Percentiles rank a stretch among this genome's conserved stretches.
These are phyloP conservation scores for Tylopilus intermedius DNA, from an alignment of 768 basidiomycete species.

Conservation along the genomic window DNA sequence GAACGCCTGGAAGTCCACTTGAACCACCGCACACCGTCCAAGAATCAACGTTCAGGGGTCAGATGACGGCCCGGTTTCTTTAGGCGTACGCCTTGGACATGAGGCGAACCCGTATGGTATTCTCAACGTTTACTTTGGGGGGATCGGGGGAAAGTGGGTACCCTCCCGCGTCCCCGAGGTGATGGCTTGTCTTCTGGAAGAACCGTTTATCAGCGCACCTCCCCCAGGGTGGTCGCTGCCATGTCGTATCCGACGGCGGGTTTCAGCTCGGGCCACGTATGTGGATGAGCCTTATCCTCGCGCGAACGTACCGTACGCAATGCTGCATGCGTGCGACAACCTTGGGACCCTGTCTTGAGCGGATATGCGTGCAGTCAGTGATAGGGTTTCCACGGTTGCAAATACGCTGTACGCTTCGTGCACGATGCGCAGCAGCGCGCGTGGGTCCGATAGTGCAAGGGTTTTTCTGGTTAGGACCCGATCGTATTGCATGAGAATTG, in stretches of 20 bases:
- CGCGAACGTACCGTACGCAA: not conserved
- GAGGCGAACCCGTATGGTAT: constrained; percentile 10
- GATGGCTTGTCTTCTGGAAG: constrained; percentile 26
- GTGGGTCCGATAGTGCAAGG: not conserved
- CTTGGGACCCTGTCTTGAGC: not conserved
- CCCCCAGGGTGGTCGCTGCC: constrained; percentile 1
- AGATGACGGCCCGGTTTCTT: constrained; percentile 13
- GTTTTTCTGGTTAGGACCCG: not conserved
- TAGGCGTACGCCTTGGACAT: constrained; percentile 11
- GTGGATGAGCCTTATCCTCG: not conserved
- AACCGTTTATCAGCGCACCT: constrained; percentile 10
- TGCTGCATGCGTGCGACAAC: not conserved
- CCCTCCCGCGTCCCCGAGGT: constrained; percentile 24
- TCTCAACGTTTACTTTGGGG: constrained; percentile 7
- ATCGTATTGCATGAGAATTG: not conserved
- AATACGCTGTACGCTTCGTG: not conserved
- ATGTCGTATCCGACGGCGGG: constrained; percentile 2
- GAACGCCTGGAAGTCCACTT: constrained; percentile 12
- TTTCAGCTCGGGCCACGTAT: not conserved
- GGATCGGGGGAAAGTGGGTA: constrained; percentile 20
- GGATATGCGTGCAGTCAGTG: not conserved
- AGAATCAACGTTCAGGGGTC: constrained; percentile 6
- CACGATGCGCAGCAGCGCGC: not conserved
- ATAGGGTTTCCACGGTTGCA: constrained; percentile 15
- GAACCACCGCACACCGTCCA: constrained; percentile 10